A percentile compares a stretch with the other conserved stretches of the same genome.
These are phyloP conservation scores for Penicillium dipodomyicola DNA, from an alignment of 495 filamentous ascomycete genomes.

Conservation along the genomic window DNA sequence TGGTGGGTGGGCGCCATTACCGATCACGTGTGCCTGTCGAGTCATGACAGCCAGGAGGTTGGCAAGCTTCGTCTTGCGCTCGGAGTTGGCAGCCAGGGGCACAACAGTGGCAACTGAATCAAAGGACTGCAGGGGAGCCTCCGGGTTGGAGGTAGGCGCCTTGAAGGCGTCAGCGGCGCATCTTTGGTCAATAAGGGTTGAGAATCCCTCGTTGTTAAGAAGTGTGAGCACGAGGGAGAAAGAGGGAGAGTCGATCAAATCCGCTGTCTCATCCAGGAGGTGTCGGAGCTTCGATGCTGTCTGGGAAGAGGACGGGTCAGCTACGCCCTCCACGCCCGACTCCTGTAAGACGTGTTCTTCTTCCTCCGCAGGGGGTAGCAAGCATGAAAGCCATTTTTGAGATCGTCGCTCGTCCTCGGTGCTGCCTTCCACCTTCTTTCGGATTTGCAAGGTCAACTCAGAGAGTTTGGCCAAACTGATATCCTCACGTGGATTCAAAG, in stretches of 20 bases:
- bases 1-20: constrained; percentile 59
- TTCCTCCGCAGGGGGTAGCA: constrained; percentile 74
- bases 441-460: constrained; percentile 71
- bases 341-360: constrained; percentile 81
- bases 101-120: constrained; percentile 43
- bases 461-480: constrained; percentile 75
- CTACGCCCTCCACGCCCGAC: constrained; percentile 67
- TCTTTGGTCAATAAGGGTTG: constrained; percentile 73
- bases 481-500: constrained; percentile 82
- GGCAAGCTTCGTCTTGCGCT: constrained; percentile 73
- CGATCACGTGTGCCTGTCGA: constrained; percentile 85
- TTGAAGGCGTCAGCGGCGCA: constrained; percentile 77
- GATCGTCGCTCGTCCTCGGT: constrained; percentile 60
- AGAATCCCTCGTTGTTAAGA: constrained; percentile 84
- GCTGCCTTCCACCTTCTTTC: constrained; percentile 78
- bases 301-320: constrained; percentile 40
- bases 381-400: constrained; percentile 74
- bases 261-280: constrained; percentile 92
- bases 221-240: constrained; percentile 80
- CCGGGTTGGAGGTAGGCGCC: constrained; percentile 44
- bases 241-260: constrained; percentile 89
- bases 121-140: constrained; percentile 44
- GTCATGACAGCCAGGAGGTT: constrained; percentile 84
- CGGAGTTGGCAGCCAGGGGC: constrained; percentile 26
- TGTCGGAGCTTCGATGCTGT: constrained; percentile 65